A percentile compares a stretch with the other conserved stretches of the same genome.
phyloP scores from a whole-genome alignment of 129 eudicot genomes.

The Escallonia herrerae region DNA sequence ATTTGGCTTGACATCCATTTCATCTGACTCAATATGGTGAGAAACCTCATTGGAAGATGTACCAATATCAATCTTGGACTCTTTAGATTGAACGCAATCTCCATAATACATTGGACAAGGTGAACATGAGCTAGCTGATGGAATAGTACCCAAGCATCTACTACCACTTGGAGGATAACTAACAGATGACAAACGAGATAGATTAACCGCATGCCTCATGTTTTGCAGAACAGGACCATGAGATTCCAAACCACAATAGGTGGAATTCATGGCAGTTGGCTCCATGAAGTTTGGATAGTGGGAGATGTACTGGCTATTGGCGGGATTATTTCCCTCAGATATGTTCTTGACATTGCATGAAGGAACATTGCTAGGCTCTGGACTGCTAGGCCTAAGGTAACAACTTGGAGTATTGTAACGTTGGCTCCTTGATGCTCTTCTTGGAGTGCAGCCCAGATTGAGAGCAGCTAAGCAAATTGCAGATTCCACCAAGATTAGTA shows the following conservation, averaged over 20 bases:
- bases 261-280: slow-evolving; percentile 21
- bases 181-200: slow-evolving; percentile 13
- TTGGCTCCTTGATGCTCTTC: slow-evolving; percentile 83
- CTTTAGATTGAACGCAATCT: slow-evolving; percentile 19
- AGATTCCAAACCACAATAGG: slow-evolving; percentile 18
- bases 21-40: slow-evolving; percentile 16
- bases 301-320: slow-evolving; percentile 18
- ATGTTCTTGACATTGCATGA: slow-evolving; percentile 22
- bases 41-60: slow-evolving; percentile 10
- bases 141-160: not conserved
- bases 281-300: slow-evolving; percentile 28
- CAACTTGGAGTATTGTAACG: slow-evolving; percentile 53
- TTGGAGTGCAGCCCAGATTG: slow-evolving; percentile 75
- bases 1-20: slow-evolving; percentile 17
- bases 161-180: slow-evolving; percentile 4
- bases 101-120: slow-evolving; percentile 57
- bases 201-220: slow-evolving; percentile 16
- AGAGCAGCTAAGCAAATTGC: slow-evolving; percentile 66
- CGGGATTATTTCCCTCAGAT: slow-evolving; percentile 21
- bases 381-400: slow-evolving; percentile 49
- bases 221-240: slow-evolving; percentile 19
- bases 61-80: slow-evolving; percentile 13
- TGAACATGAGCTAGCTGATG: slow-evolving; percentile 21
- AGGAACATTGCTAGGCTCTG: slow-evolving; percentile 29
- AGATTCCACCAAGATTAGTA: slow-evolving; percentile 5